Percentiles rank a stretch among this genome's conserved stretches.
phyloP scores from a whole-genome alignment of 106 monocot genomes.

The Dendrobium officinale region DNA sequence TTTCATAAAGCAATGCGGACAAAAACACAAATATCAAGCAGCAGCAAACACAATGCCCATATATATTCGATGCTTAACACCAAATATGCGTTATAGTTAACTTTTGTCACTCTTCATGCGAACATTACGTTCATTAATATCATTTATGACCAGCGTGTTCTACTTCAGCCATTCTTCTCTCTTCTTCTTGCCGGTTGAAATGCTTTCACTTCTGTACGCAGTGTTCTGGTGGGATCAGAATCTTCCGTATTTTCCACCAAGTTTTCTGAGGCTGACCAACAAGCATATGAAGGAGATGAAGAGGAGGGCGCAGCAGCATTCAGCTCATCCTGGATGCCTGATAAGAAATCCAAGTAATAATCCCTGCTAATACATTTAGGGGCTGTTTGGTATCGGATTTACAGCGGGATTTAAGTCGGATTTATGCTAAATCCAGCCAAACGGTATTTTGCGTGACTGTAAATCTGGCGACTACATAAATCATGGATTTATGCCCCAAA shows the following conservation, averaged over 20 bases:
- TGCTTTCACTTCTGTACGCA: slow-evolving; percentile 18
- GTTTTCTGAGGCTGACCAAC: slow-evolving; percentile 23
- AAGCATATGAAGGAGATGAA: slow-evolving; percentile 16
- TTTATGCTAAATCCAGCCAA: too few relatives aligned
- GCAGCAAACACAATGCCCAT: too few relatives aligned
- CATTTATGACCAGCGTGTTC: neutral
- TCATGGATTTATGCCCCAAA: too few relatives aligned
- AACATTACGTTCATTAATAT: neutral
- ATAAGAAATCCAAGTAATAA: slow-evolving; percentile 58
- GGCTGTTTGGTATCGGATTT: too few relatives aligned
- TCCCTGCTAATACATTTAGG: neutral
- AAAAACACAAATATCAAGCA: too few relatives aligned
- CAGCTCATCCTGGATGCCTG: slow-evolving; percentile 73
- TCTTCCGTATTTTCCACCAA: slow-evolving; percentile 48
- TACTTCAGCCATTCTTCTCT: neutral
- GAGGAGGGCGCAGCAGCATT: slow-evolving; percentile 64
- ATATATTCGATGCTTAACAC: too few relatives aligned
- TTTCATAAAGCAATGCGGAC: too few relatives aligned
- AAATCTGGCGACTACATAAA: too few relatives aligned
- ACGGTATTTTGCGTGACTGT: too few relatives aligned
- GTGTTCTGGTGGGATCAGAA: slow-evolving; percentile 65
- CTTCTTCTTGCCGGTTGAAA: neutral
- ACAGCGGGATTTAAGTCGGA: too few relatives aligned
- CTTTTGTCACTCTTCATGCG: neutral
- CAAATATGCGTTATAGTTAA: neutral